These are phyloP conservation scores for Solanum chacoense DNA, from an alignment of 305 asterid species.

Conservation along the genomic window DNA sequence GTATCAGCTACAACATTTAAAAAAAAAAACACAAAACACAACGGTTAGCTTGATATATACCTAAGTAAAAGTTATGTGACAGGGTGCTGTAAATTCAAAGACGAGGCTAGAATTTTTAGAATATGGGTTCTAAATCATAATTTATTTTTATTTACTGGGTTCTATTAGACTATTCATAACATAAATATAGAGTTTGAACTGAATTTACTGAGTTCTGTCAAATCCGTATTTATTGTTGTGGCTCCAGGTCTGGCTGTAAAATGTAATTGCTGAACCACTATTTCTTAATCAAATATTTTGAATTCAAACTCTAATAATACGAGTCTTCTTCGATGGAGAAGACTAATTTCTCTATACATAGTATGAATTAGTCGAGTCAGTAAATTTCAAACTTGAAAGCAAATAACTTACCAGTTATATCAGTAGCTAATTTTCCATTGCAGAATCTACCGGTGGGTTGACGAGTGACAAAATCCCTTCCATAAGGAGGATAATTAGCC, in stretches of 20 bases:
- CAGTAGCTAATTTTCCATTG: constrained; percentile 87
- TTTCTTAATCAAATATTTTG: background rate
- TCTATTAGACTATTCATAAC: background rate
- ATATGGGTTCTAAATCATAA: background rate
- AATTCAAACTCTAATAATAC: background rate
- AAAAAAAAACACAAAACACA: background rate
- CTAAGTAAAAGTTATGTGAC: background rate
- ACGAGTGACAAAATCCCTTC: constrained; percentile 51
- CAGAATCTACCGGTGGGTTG: constrained; percentile 82
- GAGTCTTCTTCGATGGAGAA: background rate
- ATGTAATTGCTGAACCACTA: too few relatives aligned
- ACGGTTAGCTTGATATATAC: background rate
- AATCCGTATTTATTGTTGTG: too few relatives aligned
- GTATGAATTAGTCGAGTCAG: background rate
- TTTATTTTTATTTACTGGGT: background rate
- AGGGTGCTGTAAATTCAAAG: background rate
- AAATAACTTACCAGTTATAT: constrained; percentile 49
- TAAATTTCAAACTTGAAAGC: background rate
- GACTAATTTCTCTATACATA: background rate
- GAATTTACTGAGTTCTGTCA: background rate
- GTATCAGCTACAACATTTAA: constrained; percentile 50
- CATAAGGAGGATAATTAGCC: constrained; percentile 87
- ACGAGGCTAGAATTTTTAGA: background rate
- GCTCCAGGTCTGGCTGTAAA: too few relatives aligned
- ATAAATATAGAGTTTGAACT: background rate